These are phyloP conservation scores for Gnetum montanum DNA, from an alignment of 75 land plant genomes.

Conservation along the genomic window DNA sequence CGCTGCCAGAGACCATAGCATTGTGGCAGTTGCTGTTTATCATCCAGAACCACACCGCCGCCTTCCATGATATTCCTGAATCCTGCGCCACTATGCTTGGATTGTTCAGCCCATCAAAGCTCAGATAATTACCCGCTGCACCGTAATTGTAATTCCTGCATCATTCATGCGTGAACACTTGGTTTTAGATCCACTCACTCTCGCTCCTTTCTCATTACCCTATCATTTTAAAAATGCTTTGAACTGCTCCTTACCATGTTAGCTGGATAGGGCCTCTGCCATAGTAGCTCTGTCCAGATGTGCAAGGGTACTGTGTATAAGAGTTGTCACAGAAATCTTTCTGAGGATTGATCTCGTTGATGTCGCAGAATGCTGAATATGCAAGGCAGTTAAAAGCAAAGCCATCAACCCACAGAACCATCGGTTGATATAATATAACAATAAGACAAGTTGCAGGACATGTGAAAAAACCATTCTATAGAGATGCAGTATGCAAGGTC, in stretches of 20 bases:
- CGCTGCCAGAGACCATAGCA: too few species aligned
- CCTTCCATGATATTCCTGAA: background rate
- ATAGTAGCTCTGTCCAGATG: background rate
- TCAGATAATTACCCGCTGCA: background rate
- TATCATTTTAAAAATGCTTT: background rate
- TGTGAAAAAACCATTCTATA: background rate
- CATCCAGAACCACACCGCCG: conserved; percentile 6
- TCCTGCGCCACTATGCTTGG: too few species aligned
- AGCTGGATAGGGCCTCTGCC: conserved; percentile 55
- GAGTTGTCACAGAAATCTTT: background rate
- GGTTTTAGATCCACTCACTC: background rate
- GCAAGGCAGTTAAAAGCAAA: background rate
- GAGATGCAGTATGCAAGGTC: background rate
- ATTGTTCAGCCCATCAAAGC: background rate
- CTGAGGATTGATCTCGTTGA: background rate
- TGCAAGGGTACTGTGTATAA: background rate
- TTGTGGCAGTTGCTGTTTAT: conserved; percentile 2
- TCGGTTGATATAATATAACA: background rate
- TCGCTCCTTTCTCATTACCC: too few species aligned
- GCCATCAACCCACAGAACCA: background rate
- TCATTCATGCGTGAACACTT: background rate
- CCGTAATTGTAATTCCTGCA: conserved; percentile 1
- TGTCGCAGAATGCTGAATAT: background rate
- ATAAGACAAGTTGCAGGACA: background rate
- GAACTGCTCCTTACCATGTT: conserved; percentile 5